Evolutionary conservation across 768 basidiomycete species (phyloP).

Genomic region (Suillus tomentosus): DNA sequence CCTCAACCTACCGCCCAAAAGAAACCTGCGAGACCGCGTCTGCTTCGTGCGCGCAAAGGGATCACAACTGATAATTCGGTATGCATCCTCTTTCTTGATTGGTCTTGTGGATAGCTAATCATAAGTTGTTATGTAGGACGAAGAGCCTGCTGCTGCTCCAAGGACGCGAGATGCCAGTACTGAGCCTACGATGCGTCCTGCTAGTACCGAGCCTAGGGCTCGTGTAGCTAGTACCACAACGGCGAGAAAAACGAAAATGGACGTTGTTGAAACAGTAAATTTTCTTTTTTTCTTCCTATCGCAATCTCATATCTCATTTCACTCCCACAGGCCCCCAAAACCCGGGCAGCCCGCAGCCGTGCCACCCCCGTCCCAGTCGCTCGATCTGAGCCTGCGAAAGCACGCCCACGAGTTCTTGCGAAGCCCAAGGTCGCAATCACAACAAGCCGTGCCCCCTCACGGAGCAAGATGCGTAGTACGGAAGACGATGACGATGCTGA

Average conservation of each 20-base stretch:
- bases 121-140: background rate
- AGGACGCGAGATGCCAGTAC: background rate
- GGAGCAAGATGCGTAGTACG: background rate
- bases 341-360: slow-evolving; percentile 4
- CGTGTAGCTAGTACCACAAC: background rate
- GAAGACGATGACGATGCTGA: slow-evolving; percentile 10
- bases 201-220: slow-evolving; percentile 2
- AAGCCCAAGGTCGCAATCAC: slow-evolving; percentile 9
- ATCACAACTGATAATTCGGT: slow-evolving; percentile 2
- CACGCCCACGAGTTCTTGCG: slow-evolving; percentile 8
- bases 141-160: slow-evolving; percentile 10
- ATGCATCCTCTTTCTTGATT: background rate
- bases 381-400: slow-evolving; percentile 9
- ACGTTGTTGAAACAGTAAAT: background rate
- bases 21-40: background rate
- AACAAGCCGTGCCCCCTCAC: slow-evolving; percentile 6
- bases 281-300: background rate
- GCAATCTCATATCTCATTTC: background rate
- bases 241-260: slow-evolving; percentile 3
- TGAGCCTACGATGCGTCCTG: background rate
- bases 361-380: background rate
- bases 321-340: background rate
- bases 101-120: background rate
- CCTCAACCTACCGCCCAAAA: background rate
- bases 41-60: slow-evolving; percentile 1